Evolutionary conservation across 164 flowering plant species (phyloP), one percentile per base, ranked within the genome.

Genomic region (Stephania yunnanensis): DNA sequence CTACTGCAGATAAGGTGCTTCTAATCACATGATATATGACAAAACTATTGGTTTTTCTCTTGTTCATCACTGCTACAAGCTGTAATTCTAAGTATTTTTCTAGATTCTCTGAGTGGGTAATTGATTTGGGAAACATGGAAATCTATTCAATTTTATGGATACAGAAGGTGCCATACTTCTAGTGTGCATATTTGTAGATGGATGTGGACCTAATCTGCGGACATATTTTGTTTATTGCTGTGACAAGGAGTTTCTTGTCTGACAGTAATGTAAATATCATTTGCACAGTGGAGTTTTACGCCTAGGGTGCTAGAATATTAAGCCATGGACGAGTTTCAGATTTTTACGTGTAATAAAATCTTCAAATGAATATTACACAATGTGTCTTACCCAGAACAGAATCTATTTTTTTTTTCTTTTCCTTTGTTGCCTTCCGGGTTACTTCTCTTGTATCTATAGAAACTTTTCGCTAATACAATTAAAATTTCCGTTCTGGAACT

Each of bases 1-100:
- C 80, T 68, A 65, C 67, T 48, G 69, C 65, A 46, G 83, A 82
- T 74, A 82, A 84, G 91, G 91, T 86, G 69, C 48, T 22, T 50
- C 68, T 68, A n/a, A 19, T n/a, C 69, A 63, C 29, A 68, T 46
- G 19, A n/a, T 76, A 36, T 10, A 31, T 46, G 48, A 25, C 22
- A 22, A 22, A 64, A 64, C 3, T 31, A 70, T 64, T 65, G 25
- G 48, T 70, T 69, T 10, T 61, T 63, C 29, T 17, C 48, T 45
- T 61, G 66, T 61, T 61, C 29, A 61, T 61, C 20, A 61, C 25
- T 10, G 4, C 9, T n/a, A 5, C 19, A 19, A n/a, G 66, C 25
- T n/a, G 66, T 25, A n/a, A 61, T 61, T 61, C 20, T 61, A 61
- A 6, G 5, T 58, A 2, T 61, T 61, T 61, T 61, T 4, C 7